A percentile compares a stretch with the other conserved stretches of the same genome.
Conservation (phyloP, 495 filamentous ascomycete genomes). For the Chaetomidium leptoderma region DNA sequence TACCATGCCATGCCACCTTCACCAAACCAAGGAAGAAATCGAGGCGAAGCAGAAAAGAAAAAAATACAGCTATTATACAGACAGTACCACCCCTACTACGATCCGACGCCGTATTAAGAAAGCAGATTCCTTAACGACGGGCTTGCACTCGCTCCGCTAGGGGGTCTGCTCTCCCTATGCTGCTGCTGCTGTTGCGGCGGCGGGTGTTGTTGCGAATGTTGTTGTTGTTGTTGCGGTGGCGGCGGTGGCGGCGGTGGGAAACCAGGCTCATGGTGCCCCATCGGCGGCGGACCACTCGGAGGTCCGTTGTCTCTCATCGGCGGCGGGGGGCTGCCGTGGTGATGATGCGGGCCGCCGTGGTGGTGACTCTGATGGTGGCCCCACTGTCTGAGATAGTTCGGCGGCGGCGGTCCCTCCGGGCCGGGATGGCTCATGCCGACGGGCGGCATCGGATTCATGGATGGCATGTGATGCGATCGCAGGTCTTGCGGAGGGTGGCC, state of each 20-base stretch:
- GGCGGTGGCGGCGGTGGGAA: constrained; percentile 20
- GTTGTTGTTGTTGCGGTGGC: neutral
- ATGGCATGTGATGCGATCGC: constrained; percentile 34
- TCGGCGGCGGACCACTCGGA: neutral
- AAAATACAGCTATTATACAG: neutral
- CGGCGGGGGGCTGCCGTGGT: constrained; percentile 37
- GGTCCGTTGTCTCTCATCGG: constrained; percentile 3
- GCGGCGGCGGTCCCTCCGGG: constrained; percentile 33
- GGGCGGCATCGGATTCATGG: constrained; percentile 23
- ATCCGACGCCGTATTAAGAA: constrained; percentile 47
- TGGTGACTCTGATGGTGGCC: constrained; percentile 10
- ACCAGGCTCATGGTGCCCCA: constrained; percentile 28
- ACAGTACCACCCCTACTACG: too few species aligned
- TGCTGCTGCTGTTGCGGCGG: neutral
- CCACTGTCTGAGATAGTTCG: constrained; percentile 35
- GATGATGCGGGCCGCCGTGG: neutral
- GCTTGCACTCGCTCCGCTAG: constrained; percentile 66
- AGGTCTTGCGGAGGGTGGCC: constrained; percentile 29
- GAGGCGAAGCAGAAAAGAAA: too few species aligned
- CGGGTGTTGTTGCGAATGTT: neutral
- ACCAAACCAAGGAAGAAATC: neutral
- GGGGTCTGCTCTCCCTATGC: constrained; percentile 32
- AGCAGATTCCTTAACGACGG: constrained; percentile 72
- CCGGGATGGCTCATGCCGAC: constrained; percentile 12
- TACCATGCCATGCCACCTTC: neutral